Evolutionary conservation across 805 yeast species (phyloP), one percentile per base, ranked within the genome.

Genomic region (Candida alai): DNA sequence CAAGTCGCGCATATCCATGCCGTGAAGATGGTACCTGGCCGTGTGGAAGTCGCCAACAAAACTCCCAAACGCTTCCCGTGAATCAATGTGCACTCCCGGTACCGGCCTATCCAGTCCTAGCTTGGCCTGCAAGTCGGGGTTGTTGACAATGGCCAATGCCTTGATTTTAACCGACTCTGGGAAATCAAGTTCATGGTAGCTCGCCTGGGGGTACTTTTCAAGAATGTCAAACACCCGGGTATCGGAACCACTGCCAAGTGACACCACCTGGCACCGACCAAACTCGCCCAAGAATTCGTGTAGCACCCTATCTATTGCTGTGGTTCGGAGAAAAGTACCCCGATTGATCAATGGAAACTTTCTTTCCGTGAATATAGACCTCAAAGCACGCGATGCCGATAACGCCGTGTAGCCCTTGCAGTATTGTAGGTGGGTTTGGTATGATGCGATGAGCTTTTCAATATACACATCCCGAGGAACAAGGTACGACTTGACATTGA

Each of bases 201-300:
- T 48, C 21, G 80, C 42, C 7, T 39, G 23, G 8, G 43, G 23
- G 30, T 58, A 34, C 4, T 53, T 29, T 5, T 59, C 49, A 25
- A 83, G 52, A 11, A 77, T 40, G 7, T 64, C 54, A 50, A 84
- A 82, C 11, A 73, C 69, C 34, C 90, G 52, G 0, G 93, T 81
- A 47, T 84, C 94, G 11, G 85, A 80, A 4, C 94, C 94, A 2
- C 89, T 80, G 0, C 94, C 94, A n/a, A 84, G 51, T 1, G 87
- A 80, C 1, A 84, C 58, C 11, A 84, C 69, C 49, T 82, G 81
- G 29, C 74, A 56, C 14, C 35, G 28, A 3, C 17, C 37, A 29
- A 36, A 40, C 37, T 60, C 51, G 3, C 42, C 42, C 2, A 77
- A 30, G 41, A 77, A 79, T 14, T 52, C 46, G 2, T 64, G 52